Base-by-base conservation (phyloP, 1,284 basidiomycete genomes). In the Sporisorium sorghi region DNA sequence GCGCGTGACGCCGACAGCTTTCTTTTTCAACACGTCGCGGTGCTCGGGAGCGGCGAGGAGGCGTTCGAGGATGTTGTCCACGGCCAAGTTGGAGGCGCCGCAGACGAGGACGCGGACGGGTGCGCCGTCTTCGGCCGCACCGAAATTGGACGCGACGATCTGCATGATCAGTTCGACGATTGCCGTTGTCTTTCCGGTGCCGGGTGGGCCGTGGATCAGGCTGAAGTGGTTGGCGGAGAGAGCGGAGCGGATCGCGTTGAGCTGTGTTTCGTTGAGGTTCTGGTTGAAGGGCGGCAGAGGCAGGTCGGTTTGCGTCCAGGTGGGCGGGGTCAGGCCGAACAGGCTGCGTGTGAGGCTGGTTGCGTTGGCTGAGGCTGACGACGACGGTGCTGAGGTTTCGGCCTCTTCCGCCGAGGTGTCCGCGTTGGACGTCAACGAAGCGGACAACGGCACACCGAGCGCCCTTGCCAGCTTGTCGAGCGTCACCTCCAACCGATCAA, bases 121-220 rank as follows among this genome's bases (percentile, higher is more conserved):
- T 2, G 30, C 19, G 23, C 49, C 55, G 7, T 30, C 37, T 24
- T 63, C 72, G 11, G 46, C 53, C 2, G 72, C 63, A 11, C 72
- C 72, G 0, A 61, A 28, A 53, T 74, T 70, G 28, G 67, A 70
- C 7, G 68, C 66, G 15, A 77, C 82, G 14, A 83, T 70, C 58
- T 84, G 83, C 49, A 82, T 65, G 47, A 84, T 77, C 11, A 84
- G 67, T 58, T 84, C 83, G 21, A 92, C 93, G 12, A 82, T 60
- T 0, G 75, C 72, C 3, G 73, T 80, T 5, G 76, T 83, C 58
- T 81, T 82, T 11, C 84, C 83, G 0, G 85, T 85, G 1, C 88
- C 95, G 64, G 96, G 95, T 6, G 96, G 96, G 0, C 96, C 95
- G 81, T 97, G 95, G n/a, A 99, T 94, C 73, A 94, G 93, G 0